A percentile compares a stretch with the other conserved stretches of the same genome.
These are phyloP conservation scores for Neurospora sp. DNA, from an alignment of 495 filamentous ascomycete genomes.

Conservation along the genomic window DNA sequence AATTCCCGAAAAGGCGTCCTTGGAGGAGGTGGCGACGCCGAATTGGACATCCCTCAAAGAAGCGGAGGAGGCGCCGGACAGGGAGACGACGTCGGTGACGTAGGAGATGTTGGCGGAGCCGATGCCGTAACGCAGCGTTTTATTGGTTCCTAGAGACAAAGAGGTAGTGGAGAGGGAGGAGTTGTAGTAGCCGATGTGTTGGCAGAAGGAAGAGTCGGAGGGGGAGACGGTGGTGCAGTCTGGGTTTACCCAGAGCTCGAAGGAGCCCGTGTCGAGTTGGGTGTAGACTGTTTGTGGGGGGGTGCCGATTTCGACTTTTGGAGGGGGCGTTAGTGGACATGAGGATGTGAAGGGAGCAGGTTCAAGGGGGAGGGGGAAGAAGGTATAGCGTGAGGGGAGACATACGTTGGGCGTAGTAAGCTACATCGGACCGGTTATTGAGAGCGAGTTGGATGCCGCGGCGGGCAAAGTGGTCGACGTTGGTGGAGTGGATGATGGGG, in stretches of 20 bases:
- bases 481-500: slow-evolving; percentile 38
- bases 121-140: slow-evolving; percentile 36
- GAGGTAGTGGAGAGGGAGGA: slow-evolving; percentile 26
- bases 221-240: slow-evolving; percentile 30
- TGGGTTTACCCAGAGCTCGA: slow-evolving; percentile 44
- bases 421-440: slow-evolving; percentile 38
- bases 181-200: slow-evolving; percentile 31
- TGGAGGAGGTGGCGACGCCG: slow-evolving; percentile 29
- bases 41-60: slow-evolving; percentile 32
- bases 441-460: slow-evolving; percentile 32
- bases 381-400: too few relatives aligned
- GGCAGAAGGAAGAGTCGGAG: slow-evolving; percentile 32
- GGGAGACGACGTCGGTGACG: slow-evolving; percentile 32
- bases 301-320: slow-evolving; percentile 37
- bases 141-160: slow-evolving; percentile 18
- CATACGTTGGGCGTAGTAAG: slow-evolving; percentile 38
- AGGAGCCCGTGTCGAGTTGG: slow-evolving; percentile 41
- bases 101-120: slow-evolving; percentile 35
- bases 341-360: too few relatives aligned
- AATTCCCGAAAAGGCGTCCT: slow-evolving; percentile 31
- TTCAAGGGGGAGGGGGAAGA: too few relatives aligned
- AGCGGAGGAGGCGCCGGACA: slow-evolving; percentile 24
- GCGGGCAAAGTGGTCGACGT: slow-evolving; percentile 29
- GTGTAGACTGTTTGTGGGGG: slow-evolving; percentile 37
- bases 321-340: background rate